phyloP scores from a whole-genome alignment of 1,284 basidiomycete genomes.

The Sporisorium iseilematis-ciliati region DNA sequence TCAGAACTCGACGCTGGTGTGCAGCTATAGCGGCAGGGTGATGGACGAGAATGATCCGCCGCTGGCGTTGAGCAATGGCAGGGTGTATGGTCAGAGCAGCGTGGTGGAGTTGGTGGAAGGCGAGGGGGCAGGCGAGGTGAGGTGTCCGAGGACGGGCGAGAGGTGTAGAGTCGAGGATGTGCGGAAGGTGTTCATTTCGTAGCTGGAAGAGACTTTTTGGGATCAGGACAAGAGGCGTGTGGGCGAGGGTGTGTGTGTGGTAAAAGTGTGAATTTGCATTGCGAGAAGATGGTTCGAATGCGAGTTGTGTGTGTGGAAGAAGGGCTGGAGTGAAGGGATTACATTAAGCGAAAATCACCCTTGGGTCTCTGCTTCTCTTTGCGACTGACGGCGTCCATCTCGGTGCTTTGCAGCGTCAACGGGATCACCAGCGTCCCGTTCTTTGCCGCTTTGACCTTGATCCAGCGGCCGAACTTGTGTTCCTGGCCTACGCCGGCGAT shows the following conservation, averaged over 20 bases:
- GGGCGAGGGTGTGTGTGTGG: constrained; percentile 1
- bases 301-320: no score
- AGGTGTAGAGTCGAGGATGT: constrained; percentile 78
- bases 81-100: constrained; percentile 88
- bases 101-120: constrained; percentile 82
- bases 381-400: no score
- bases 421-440: constrained; percentile 80
- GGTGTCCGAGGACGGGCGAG: constrained; percentile 81
- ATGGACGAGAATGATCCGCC: constrained; percentile 94
- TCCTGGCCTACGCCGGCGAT: constrained; percentile 88
- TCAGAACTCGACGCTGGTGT: constrained; percentile 94
- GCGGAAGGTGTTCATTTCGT: constrained; percentile 74
- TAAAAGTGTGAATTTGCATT: neutral
- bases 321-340: no score
- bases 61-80: constrained; percentile 89
- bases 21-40: constrained; percentile 86
- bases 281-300: no score
- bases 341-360: constrained; percentile 13
- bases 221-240: neutral
- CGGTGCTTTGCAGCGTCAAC: neutral
- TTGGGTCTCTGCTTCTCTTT: neutral
- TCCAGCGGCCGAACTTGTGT: constrained; percentile 88
- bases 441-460: constrained; percentile 78
- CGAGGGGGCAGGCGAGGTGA: no score
- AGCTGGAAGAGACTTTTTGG: neutral